These are phyloP conservation scores for Trametes meyenii DNA, from an alignment of 768 basidiomycete species.

Conservation along the genomic window DNA sequence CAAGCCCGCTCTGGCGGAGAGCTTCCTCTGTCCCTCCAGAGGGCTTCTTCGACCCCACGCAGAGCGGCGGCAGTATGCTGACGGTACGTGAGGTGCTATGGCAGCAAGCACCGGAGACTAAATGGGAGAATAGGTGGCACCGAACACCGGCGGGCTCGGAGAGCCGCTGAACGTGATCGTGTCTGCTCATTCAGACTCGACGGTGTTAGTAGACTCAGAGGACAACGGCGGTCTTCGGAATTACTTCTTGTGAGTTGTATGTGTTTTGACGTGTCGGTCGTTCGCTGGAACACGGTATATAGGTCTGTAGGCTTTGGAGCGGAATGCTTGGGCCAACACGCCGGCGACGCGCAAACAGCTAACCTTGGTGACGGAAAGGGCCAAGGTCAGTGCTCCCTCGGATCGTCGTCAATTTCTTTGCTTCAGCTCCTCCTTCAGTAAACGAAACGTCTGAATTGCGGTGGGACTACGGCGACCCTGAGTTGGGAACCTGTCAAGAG, in stretches of 20 bases:
- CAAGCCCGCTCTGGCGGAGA: slow-evolving; percentile 28
- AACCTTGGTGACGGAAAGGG: slow-evolving; percentile 86
- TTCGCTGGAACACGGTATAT: not conserved
- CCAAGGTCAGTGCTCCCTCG: slow-evolving; percentile 47
- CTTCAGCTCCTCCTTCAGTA: slow-evolving; percentile 41
- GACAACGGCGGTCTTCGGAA: slow-evolving; percentile 76
- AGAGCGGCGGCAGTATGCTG: slow-evolving; percentile 66
- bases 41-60: slow-evolving; percentile 63
- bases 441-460: slow-evolving; percentile 86
- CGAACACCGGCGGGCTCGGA: slow-evolving; percentile 69
- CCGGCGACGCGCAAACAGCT: slow-evolving; percentile 66
- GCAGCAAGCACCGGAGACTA: not conserved
- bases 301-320: slow-evolving; percentile 73
- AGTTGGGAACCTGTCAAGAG: slow-evolving; percentile 85
- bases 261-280: not conserved
- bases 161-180: slow-evolving; percentile 88
- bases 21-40: slow-evolving; percentile 42
- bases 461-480: slow-evolving; percentile 80
- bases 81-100: slow-evolving; percentile 52
- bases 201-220: slow-evolving; percentile 63
- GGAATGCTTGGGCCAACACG: slow-evolving; percentile 86
- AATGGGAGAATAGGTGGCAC: slow-evolving; percentile 45
- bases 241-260: slow-evolving; percentile 68
- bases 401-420: not conserved
- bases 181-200: slow-evolving; percentile 70